Evolutionary conservation across 2,329 filamentous ascomycete genomes (phyloP), one percentile per base, ranked within the genome.

Genomic region (Trichoderma atroviride): DNA sequence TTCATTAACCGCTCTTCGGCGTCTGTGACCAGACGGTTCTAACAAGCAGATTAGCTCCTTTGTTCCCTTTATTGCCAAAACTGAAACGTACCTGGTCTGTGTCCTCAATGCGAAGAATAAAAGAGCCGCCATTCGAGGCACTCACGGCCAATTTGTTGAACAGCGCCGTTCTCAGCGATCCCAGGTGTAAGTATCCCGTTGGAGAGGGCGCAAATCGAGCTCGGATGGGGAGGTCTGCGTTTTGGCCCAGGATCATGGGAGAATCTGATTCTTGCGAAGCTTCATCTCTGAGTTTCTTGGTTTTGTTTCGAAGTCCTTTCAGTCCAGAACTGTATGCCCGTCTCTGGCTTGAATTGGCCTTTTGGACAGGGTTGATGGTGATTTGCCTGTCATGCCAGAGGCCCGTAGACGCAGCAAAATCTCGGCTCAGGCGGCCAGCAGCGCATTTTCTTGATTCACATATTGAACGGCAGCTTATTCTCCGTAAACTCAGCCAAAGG

Each of bases 81-180:
- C n/a, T 27, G 13, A 9, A 13, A 40, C 85, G 73, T 80, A 94
- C 92, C 85, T 93, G 92, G 80, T 98, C 96, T 5, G 96, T 99
- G 79, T 99, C 96, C 82, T 99, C 96, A 72, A 99, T 89, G 11
- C 96, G 89, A 61, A 99, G 82, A 13, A 99, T 81, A 75, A 99
- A 99, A 78, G 97, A 91, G 7, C 96, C 96, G 5, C 91, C 90
- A 3, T 76, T 76, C 0, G 96, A 97, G 3, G 91, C 89, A 75
- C 90, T 92, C 0, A 96, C 94, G n/a, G 97, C 85, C 5, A 99
- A 83, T 74, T 95, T 97, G 76, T 97, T 98, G 83, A 94, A 98
- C n/a, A 99, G 81, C 0, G 96, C 96, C 0, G 96, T 99, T 70
- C 96, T 87, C 43, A 99, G 80, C 0, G 94, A 97, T 4, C 96